Percentiles rank a stretch among this genome's conserved stretches.
Conservation (phyloP, 1,139 yeast genomes). For the Candida glucosophila region DNA sequence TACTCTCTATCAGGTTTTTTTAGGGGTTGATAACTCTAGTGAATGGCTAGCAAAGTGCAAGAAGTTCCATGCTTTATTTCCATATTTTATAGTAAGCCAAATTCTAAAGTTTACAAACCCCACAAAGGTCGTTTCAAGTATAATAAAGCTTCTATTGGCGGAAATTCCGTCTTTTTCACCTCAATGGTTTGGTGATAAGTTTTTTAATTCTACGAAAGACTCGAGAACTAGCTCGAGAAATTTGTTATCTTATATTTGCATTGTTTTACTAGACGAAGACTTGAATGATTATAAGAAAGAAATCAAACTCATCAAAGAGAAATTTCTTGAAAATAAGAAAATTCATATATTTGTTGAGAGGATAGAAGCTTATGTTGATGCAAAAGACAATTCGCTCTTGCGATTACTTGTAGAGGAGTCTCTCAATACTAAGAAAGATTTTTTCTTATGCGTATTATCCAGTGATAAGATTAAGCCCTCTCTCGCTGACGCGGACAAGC, state of each 20-base stretch:
- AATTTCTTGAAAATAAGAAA: constrained; percentile 8
- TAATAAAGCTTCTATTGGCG: constrained; percentile 72
- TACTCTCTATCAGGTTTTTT: constrained; percentile 66
- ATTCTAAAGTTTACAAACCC: constrained; percentile 81
- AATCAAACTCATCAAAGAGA: constrained; percentile 35
- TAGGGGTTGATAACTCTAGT: constrained; percentile 72
- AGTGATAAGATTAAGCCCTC: constrained; percentile 14
- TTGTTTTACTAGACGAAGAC: constrained; percentile 72
- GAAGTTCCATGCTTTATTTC: constrained; percentile 65
- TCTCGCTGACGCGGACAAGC: constrained; percentile 3
- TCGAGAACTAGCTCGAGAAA: constrained; percentile 46
- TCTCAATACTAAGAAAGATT: too few relatives aligned
- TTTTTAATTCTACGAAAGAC: constrained; percentile 6
- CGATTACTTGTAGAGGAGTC: too few relatives aligned
- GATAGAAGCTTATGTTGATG: constrained; percentile 17
- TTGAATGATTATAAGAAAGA: constrained; percentile 56
- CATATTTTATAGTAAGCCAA: constrained; percentile 67
- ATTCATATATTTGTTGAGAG: constrained; percentile 17
- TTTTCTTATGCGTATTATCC: constrained; percentile 17
- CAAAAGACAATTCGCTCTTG: constrained; percentile 9
- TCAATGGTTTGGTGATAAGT: constrained; percentile 11
- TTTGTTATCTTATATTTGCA: constrained; percentile 62
- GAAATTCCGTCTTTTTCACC: constrained; percentile 43
- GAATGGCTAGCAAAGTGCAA: constrained; percentile 64
- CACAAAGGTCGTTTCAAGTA: constrained; percentile 65